These are phyloP conservation scores for Leersia perrieri DNA, from an alignment of 176 grass and related monocot species.

Conservation along the genomic window DNA sequence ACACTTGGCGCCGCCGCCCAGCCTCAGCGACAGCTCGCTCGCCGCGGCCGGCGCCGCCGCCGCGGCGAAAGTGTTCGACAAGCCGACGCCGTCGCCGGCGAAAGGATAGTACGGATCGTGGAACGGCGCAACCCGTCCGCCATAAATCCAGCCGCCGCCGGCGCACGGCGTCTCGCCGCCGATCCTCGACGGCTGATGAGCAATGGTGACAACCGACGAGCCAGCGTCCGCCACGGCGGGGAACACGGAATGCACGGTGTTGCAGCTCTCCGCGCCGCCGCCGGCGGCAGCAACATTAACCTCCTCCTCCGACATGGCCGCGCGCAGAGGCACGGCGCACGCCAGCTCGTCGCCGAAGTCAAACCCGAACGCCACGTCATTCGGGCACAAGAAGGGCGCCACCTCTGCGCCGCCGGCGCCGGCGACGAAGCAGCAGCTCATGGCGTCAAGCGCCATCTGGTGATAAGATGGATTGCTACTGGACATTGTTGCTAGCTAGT, in stretches of 20 bases:
- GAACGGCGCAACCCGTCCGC: neutral
- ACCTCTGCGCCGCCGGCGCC: slow-evolving; percentile 10
- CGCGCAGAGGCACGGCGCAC: slow-evolving; percentile 13
- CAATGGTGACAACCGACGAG: slow-evolving; percentile 24
- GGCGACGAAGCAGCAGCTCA: slow-evolving; percentile 39
- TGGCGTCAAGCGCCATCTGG: slow-evolving; percentile 44
- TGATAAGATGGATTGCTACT: slow-evolving; percentile 45
- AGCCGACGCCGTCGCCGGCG: slow-evolving; percentile 4
- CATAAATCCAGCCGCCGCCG: slow-evolving; percentile 11
- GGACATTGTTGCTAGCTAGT: slow-evolving; percentile 31
- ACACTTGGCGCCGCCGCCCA: slow-evolving; percentile 36
- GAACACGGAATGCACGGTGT: slow-evolving; percentile 39
- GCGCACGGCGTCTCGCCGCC: neutral
- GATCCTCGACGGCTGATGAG: slow-evolving; percentile 31
- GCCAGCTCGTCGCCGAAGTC: slow-evolving; percentile 39
- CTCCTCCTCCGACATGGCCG: slow-evolving; percentile 29
- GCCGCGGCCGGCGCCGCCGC: slow-evolving; percentile 3
- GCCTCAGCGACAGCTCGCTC: slow-evolving; percentile 55
- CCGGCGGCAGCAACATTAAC: neutral
- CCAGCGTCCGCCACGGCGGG: neutral
- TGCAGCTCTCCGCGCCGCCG: slow-evolving; percentile 44
- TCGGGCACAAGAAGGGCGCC: slow-evolving; percentile 30
- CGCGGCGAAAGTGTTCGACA: slow-evolving; percentile 19
- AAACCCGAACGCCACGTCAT: neutral
- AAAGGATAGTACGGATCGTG: slow-evolving; percentile 21